phyloP scores from a whole-genome alignment of 345 rosid species.

The Alliaria petiolata region DNA sequence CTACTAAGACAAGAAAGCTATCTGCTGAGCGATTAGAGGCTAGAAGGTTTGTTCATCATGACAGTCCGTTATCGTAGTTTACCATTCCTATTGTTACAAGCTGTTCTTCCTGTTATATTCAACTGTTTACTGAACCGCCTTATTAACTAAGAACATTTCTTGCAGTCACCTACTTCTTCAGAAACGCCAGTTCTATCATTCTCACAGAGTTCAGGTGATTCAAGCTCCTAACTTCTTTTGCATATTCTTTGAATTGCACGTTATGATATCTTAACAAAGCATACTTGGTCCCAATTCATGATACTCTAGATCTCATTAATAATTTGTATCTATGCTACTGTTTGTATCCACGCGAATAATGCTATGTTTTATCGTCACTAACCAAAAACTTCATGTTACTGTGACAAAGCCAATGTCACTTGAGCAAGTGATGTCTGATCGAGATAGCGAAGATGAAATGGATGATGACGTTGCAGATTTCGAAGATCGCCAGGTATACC shows the following conservation, averaged over 20 bases:
- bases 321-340: background rate
- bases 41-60: constrained; percentile 48
- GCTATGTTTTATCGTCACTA: no score
- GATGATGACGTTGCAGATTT: constrained; percentile 70
- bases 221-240: background rate
- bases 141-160: constrained; percentile 5
- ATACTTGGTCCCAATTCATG: background rate
- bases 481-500: constrained; percentile 84
- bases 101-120: background rate
- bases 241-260: background rate
- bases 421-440: constrained; percentile 71
- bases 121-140: no score
- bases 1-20: constrained; percentile 61
- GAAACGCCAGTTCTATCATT: constrained; percentile 89
- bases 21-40: constrained; percentile 69
- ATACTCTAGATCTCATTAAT: background rate
- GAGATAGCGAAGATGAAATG: constrained; percentile 87
- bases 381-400: no score
- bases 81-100: background rate
- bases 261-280: no score
- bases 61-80: no score
- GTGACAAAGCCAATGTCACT: constrained; percentile 58
- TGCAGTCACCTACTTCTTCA: constrained; percentile 72
- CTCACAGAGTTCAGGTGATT: constrained; percentile 93
- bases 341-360: no score